Conservation (phyloP, 2,329 filamentous ascomycete species). For the Parastagonospora nodorum region DNA sequence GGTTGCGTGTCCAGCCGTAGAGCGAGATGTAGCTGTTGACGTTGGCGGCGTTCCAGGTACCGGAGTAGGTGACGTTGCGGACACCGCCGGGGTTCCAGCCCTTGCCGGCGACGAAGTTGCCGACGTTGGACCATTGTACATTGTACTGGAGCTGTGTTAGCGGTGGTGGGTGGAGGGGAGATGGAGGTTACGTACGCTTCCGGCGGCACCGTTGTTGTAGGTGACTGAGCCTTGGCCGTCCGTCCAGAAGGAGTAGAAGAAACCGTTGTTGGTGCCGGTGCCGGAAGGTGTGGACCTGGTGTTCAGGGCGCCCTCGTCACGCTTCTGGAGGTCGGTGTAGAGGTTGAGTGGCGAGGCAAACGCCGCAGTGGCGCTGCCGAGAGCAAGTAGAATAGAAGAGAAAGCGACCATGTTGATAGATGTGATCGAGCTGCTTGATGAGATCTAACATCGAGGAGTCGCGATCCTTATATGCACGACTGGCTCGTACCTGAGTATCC, state of each 20-base stretch:
- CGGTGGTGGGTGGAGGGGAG: neutral
- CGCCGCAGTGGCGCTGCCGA: conserved; percentile 30
- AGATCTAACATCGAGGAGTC: neutral
- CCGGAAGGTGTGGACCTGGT: conserved; percentile 26
- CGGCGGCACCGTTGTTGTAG: conserved; percentile 58
- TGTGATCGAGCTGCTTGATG: conserved; percentile 16
- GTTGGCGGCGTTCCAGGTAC: conserved; percentile 51
- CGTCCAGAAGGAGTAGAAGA: conserved; percentile 60
- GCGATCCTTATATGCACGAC: conserved; percentile 23
- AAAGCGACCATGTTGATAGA: conserved; percentile 35
- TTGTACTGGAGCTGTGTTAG: conserved; percentile 54
- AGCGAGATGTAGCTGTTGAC: conserved; percentile 61
- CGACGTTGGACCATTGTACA: conserved; percentile 55
- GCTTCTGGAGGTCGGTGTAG: conserved; percentile 19
- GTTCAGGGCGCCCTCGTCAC: conserved; percentile 17
- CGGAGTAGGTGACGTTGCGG: conserved; percentile 58
- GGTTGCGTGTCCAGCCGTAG: conserved; percentile 63
- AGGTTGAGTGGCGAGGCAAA: conserved; percentile 35
- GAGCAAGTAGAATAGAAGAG: conserved; percentile 34
- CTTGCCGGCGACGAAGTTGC: conserved; percentile 63
- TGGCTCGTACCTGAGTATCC: conserved; percentile 6
- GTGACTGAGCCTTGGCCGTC: conserved; percentile 56
- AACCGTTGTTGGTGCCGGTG: conserved; percentile 36
- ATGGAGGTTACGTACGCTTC: neutral
- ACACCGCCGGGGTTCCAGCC: conserved; percentile 59